Evolutionary conservation across 768 basidiomycete genomes (phyloP), one percentile per base, ranked within the genome.

Genomic region (Coprinopsis sp.): DNA sequence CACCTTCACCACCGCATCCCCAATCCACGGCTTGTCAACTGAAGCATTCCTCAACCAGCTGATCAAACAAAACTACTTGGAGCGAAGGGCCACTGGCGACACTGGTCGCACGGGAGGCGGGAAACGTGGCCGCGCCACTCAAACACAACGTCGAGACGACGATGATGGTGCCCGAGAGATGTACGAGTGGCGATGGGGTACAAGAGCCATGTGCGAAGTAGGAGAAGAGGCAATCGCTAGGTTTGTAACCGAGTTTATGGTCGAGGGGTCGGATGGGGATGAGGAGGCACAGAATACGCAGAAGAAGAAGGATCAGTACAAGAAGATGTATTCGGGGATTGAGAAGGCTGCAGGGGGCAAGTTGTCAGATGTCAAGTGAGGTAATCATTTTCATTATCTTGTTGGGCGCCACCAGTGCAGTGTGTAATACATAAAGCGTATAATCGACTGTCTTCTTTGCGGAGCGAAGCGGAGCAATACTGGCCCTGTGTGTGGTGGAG

Each of bases 181-280:
- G 13, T 78, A 71, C 50, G 88, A 91, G 57, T 91, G 89, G 91
- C 77, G 81, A 14, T 97, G 93, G 93, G 93, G 92, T 3, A 68
- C 75, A 22, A 75, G 89, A 23, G 82, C 91, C 2, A 77, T 84
- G 30, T 78, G 78, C 25, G 94, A 97, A 64, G 78, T 96, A 3
- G 85, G 89, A 1, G 94, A 97, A 64, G 65, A 73, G 49, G 82
- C 72, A 11, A 69, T 93, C 7, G 87, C 82, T 1, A 67, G 66
- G 45, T 95, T 95, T 56, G 72, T 95, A 2, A 81, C 82, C 2
- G 82, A 88, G 55, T 87, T 93, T 55, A 90, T 91, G 85, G 73
- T 78, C 29, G 74, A 56, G 16, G 63, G 66, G 33, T 62, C 54
- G 12, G 56, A 51, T 1, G 67, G 60, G 16, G 67, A 67, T 2